These are phyloP conservation scores for Fusarium metavorans DNA, from an alignment of 2,329 filamentous ascomycete genomes.

Conservation along the genomic window DNA sequence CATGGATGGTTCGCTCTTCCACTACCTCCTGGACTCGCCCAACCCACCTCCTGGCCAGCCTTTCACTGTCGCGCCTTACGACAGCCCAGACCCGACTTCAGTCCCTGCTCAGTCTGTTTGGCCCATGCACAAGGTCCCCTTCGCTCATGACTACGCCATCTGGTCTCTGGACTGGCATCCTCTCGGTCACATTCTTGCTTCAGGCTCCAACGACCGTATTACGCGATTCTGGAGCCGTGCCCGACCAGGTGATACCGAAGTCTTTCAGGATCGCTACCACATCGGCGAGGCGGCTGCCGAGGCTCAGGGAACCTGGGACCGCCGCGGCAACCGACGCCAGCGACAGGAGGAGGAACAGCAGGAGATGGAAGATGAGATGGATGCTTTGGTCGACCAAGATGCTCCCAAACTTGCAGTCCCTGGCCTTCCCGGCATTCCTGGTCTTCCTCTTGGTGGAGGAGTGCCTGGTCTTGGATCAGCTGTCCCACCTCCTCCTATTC, in stretches of 20 bases:
- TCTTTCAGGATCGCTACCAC: conserved; percentile 92
- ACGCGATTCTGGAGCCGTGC: conserved; percentile 97
- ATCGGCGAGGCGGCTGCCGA: conserved; percentile 94
- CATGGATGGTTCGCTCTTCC: conserved; percentile 88
- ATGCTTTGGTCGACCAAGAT: conserved; percentile 92
- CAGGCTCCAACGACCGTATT: conserved; percentile 95
- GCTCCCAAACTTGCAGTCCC: conserved; percentile 62
- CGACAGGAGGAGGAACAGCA: conserved; percentile 93
- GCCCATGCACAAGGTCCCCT: conserved; percentile 87
- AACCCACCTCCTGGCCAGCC: conserved; percentile 83
- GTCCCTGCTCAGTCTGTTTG: conserved; percentile 91
- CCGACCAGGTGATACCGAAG: conserved; percentile 86
- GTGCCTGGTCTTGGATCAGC: conserved; percentile 59
- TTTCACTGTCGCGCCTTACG: conserved; percentile 83
- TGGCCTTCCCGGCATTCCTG: conserved; percentile 68
- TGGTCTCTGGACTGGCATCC: conserved; percentile 99
- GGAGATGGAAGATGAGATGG: conserved; percentile 91
- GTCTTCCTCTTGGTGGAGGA: conserved; percentile 60
- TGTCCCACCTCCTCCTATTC: conserved; percentile 59
- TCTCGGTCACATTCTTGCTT: conserved; percentile 92
- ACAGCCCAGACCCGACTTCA: conserved; percentile 81
- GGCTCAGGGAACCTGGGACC: conserved; percentile 93
- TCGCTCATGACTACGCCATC: conserved; percentile 93
- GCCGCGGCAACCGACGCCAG: conserved; percentile 80
- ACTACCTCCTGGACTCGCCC: conserved; percentile 96